A percentile compares a stretch with the other conserved stretches of the same genome.
Conservation (phyloP, 495 filamentous ascomycete genomes). For the Chaetomium tenue region DNA sequence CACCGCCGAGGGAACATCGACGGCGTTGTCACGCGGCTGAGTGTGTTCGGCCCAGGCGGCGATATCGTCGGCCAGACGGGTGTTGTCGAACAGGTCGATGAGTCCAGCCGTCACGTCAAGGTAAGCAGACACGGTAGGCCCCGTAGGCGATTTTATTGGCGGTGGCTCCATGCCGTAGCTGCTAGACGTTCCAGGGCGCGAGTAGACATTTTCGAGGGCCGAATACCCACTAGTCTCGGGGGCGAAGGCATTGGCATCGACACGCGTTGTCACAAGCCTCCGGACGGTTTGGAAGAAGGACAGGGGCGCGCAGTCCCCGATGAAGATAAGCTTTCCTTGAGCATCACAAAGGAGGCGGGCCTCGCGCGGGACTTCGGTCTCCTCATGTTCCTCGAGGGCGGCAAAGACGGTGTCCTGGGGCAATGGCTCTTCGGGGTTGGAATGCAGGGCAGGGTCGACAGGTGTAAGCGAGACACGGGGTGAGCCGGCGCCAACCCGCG, state of each 20-base stretch:
- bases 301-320: constrained; percentile 67
- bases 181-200: constrained; percentile 9
- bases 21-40: constrained; percentile 15
- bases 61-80: constrained; percentile 32
- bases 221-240: constrained; percentile 63
- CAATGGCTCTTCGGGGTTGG: background rate
- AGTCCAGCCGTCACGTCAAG: constrained; percentile 42
- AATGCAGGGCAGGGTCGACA: background rate
- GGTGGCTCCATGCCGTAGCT: constrained; percentile 23
- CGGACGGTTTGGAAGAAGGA: constrained; percentile 68
- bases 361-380: constrained; percentile 48
- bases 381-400: constrained; percentile 36
- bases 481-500: background rate
- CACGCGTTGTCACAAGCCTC: constrained; percentile 61
- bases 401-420: constrained; percentile 10
- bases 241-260: constrained; percentile 62
- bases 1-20: constrained; percentile 52
- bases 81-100: constrained; percentile 43
- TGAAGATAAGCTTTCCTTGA: constrained; percentile 60
- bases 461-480: background rate
- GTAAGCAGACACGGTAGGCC: constrained; percentile 36
- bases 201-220: constrained; percentile 55
- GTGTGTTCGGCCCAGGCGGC: constrained; percentile 31
- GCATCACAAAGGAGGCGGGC: constrained; percentile 57
- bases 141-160: constrained; percentile 23